Conservation (phyloP, 1,284 basidiomycete genomes). For the Flammula alnicola region DNA sequence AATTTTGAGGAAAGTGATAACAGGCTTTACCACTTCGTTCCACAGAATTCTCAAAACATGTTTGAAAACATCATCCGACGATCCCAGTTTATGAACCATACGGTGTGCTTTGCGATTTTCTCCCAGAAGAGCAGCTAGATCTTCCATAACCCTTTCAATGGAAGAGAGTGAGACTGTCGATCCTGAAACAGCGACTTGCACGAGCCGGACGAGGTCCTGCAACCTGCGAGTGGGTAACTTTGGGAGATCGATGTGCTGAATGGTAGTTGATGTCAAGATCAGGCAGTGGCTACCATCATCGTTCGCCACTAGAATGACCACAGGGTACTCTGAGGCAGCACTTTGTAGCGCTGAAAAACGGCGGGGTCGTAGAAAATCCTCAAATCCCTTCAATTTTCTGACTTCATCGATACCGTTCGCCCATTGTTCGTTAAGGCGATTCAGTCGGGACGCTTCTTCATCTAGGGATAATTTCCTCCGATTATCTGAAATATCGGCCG, state of each 20-base stretch:
- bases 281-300: slow-evolving; percentile 9
- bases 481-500: slow-evolving; percentile 2
- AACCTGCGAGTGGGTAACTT: slow-evolving; percentile 2
- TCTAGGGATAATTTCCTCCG: slow-evolving; percentile 10
- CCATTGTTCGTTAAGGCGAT: slow-evolving; percentile 22
- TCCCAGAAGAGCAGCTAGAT: too few species aligned
- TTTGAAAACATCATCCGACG: too few species aligned
- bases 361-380: slow-evolving; percentile 11
- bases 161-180: too few species aligned
- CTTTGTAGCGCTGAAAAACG: slow-evolving; percentile 1
- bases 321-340: slow-evolving; percentile 6
- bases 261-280: slow-evolving; percentile 7
- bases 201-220: too few species aligned
- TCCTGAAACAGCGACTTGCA: too few species aligned
- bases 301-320: slow-evolving; percentile 8
- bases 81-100: too few species aligned
- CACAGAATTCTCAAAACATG: too few species aligned
- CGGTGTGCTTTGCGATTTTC: too few species aligned
- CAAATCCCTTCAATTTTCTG: slow-evolving; percentile 7
- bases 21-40: slow-evolving; percentile 1
- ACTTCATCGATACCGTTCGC: slow-evolving; percentile 3
- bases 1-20: too few species aligned
- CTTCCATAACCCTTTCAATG: too few species aligned
- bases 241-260: slow-evolving; percentile 11
- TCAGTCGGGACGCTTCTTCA: slow-evolving; percentile 5